phyloP scores from a whole-genome alignment of 768 basidiomycete species.

The Lentinula raphanica region DNA sequence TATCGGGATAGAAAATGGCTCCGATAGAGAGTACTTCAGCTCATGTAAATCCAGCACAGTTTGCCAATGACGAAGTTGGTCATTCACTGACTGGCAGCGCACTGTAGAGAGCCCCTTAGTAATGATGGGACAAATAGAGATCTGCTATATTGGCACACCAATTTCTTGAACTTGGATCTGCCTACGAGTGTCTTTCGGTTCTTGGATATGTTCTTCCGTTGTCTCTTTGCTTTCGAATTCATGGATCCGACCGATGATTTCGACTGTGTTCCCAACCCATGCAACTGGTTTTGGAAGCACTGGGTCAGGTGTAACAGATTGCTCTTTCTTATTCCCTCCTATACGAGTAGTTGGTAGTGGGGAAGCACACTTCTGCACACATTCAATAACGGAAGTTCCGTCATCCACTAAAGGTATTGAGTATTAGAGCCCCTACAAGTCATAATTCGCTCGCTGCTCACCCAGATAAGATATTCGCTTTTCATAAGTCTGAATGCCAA shows the following conservation, averaged over 20 bases:
- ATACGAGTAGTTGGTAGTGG: slow-evolving; percentile 21
- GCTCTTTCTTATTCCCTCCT: slow-evolving; percentile 3
- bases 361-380: slow-evolving; percentile 36
- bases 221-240: slow-evolving; percentile 30
- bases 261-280: slow-evolving; percentile 28
- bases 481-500: slow-evolving; percentile 58
- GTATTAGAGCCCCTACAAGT: too few species aligned
- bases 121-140: background rate
- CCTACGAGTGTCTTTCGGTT: slow-evolving; percentile 15
- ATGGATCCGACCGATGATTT: slow-evolving; percentile 37
- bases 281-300: slow-evolving; percentile 31
- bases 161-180: slow-evolving; percentile 46
- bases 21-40: slow-evolving; percentile 41
- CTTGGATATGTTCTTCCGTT: slow-evolving; percentile 26
- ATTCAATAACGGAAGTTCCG: slow-evolving; percentile 70
- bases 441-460: slow-evolving; percentile 21
- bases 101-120: slow-evolving; percentile 27
- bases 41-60: slow-evolving; percentile 48
- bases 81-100: slow-evolving; percentile 43
- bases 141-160: slow-evolving; percentile 31
- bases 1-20: slow-evolving; percentile 35
- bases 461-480: slow-evolving; percentile 55
- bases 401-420: slow-evolving; percentile 58
- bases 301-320: slow-evolving; percentile 4
- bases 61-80: slow-evolving; percentile 56